Evolutionary conservation across 768 basidiomycete species (phyloP).

Genomic region (Lactarius pseudohatsudake): DNA sequence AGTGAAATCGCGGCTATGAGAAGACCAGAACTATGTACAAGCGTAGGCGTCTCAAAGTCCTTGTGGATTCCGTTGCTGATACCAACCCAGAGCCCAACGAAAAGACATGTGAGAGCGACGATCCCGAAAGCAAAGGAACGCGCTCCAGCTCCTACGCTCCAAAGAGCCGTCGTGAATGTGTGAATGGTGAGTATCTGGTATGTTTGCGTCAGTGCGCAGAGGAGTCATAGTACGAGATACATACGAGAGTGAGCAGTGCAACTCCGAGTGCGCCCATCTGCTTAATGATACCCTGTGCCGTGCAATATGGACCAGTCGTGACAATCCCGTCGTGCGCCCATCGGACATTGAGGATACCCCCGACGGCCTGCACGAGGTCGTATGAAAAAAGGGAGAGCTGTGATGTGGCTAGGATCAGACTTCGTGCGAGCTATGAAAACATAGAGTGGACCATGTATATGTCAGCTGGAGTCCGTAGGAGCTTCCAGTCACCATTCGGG

Average conservation of each 20-base stretch:
- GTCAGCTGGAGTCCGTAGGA: constrained; percentile 43
- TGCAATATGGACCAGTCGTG: constrained; percentile 38
- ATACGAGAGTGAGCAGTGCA: constrained; percentile 43
- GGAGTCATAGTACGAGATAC: constrained; percentile 4
- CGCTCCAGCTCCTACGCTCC: constrained; percentile 38
- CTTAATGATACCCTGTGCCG: constrained; percentile 41
- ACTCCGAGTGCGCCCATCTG: constrained; percentile 44
- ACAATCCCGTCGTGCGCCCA: constrained; percentile 39
- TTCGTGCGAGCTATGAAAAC: neutral
- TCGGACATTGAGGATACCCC: constrained; percentile 39
- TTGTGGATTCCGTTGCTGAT: constrained; percentile 31
- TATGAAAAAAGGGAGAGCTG: constrained; percentile 32
- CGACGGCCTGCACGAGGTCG: constrained; percentile 41
- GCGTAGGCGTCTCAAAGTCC: constrained; percentile 38
- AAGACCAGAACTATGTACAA: constrained; percentile 28
- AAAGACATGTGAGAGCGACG: constrained; percentile 10
- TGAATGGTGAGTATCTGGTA: constrained; percentile 38
- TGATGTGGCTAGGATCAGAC: constrained; percentile 13
- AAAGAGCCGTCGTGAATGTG: constrained; percentile 41
- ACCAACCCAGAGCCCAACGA: constrained; percentile 39
- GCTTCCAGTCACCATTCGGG: constrained; percentile 17
- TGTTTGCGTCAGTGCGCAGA: constrained; percentile 27
- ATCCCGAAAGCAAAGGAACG: constrained; percentile 31
- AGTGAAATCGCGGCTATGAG: neutral
- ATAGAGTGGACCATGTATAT: constrained; percentile 40